Base-by-base conservation (phyloP, 805 yeast genomes). In the Myxozyma neglecta region DNA sequence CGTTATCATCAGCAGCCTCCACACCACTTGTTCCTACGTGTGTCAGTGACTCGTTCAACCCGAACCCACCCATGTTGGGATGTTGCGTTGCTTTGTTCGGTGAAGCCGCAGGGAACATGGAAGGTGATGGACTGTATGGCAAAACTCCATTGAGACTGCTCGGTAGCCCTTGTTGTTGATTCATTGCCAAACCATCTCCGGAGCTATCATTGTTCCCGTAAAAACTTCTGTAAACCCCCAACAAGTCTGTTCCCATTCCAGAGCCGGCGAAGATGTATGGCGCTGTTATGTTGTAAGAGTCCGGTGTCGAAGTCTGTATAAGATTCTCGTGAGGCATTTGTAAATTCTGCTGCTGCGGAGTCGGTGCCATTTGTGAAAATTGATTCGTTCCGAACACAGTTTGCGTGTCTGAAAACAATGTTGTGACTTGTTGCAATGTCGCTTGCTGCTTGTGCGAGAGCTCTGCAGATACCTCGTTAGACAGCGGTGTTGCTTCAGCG, bases 181-280 rank as follows among this genome's bases (percentile, higher is more conserved):
- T 10, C 6, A n/a, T 34, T n/a, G 46, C 14, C n/a, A 6, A 9
- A n/a, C 32, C 34, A 11, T 14, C 24, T 47, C 39, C 39, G 32
- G 14, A n/a, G 37, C n/a, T 4, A 32, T 6, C 24, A n/a, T 14
- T 37, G 20, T 24, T 29, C 40, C 24, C 32, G 8, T 29, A 34
- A 24, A 45, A 42, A 4, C 57, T 37, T 3, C 57, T 24, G 29
- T 54, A 54, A 10, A 54, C 10, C 13, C 59, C 59, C 13, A 55
- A 32, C 13, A 55, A 24, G 47, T 55, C 59, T 29, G 59, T 47
- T 5, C 59, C 59, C 53, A 55, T 46, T 34, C 59, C 59, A 2
- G 59, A 55, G 2, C 53, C 53, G 7, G 53, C 45, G 20, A 55
- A 45, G 24, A 55, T 32, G 32, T 46, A 55, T 46, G 59, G 59